Base-by-base conservation (phyloP, 495 filamentous ascomycete species). In the Glarea lozoyensis region DNA sequence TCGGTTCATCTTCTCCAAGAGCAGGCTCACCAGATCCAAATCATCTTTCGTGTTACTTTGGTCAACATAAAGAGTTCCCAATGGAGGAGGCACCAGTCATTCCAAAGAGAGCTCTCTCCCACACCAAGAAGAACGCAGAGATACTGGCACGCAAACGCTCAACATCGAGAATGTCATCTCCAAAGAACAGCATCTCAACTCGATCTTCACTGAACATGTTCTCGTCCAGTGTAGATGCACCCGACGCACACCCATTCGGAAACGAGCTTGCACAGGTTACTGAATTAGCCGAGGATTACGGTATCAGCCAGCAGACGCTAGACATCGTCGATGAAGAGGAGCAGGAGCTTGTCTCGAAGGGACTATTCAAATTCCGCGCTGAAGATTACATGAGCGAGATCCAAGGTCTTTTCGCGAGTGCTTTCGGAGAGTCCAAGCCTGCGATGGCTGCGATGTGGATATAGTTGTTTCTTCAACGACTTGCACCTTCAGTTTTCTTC, bases 311-410 rank as follows among this genome's bases (percentile, higher is more conserved):
- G 55, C 65, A 73, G 40, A 70, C 73, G 38, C 58, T 78, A 37
- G 76, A 81, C 37, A 58, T 76, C n/a, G 68, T 84, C 33, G 78
- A 85, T 36, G 75, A 80, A 19, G 87, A 92, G 54, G 83, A 86
- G 54, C 62, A 76, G 45, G 72, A 79, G 24, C 61, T 92, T 50
- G 53, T 68, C 32, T 65, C 69, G 20, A 75, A 72, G 36, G 88
- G 86, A 10, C 67, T 96, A 4, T 69, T 66, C 56, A 85, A 81
- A 55, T 88, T 89, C 59, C 68, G 70, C 10, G 86, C 82, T 10
- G 73, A 82, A 15, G 92, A 96, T 57, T 98, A 98, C 60, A 62
- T 89, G 41, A 64, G 63, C 42, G 92, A 95, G 63, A 84, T 98
- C 44, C 68, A 82, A 47, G 75, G 75, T 17, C 64, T 92, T 5